A percentile compares a stretch with the other conserved stretches of the same genome.
Evolutionary conservation across 2,329 filamentous ascomycete genomes (phyloP).

Genomic region (Exserohilum turcica): DNA sequence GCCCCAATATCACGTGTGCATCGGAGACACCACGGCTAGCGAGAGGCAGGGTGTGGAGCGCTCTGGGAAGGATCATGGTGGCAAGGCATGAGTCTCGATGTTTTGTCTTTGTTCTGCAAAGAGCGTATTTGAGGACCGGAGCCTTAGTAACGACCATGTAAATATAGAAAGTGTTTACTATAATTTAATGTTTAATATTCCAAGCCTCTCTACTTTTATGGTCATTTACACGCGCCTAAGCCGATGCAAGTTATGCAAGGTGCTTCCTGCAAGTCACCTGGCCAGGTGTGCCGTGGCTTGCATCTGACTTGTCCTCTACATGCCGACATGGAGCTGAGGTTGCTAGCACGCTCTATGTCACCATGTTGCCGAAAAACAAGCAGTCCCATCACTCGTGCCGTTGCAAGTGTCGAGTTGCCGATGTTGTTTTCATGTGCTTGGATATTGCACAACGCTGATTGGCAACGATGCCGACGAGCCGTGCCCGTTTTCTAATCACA

Average conservation of each 20-base stretch:
- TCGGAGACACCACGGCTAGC: neutral
- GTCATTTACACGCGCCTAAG: too few relatives aligned
- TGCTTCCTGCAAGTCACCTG: neutral
- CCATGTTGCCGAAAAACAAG: neutral
- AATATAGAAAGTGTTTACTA: neutral
- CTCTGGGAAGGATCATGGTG: neutral
- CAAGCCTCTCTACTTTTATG: too few relatives aligned
- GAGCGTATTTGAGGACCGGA: neutral
- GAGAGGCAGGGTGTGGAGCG: neutral
- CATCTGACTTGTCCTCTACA: neutral
- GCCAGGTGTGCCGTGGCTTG: neutral
- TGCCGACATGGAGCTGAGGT: neutral
- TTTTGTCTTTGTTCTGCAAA: neutral
- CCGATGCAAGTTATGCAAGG: neutral
- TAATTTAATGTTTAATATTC: too few relatives aligned
- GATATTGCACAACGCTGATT: neutral
- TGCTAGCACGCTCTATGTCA: neutral
- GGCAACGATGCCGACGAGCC: neutral
- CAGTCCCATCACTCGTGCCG: neutral
- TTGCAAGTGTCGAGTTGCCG: neutral
- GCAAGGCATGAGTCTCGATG: neutral
- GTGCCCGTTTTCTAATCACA: neutral
- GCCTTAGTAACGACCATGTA: neutral
- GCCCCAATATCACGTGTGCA: constrained; percentile 46
- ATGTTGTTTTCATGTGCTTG: neutral